phyloP scores from a whole-genome alignment of 1,284 basidiomycete species.

The Jaminaea rosea region DNA sequence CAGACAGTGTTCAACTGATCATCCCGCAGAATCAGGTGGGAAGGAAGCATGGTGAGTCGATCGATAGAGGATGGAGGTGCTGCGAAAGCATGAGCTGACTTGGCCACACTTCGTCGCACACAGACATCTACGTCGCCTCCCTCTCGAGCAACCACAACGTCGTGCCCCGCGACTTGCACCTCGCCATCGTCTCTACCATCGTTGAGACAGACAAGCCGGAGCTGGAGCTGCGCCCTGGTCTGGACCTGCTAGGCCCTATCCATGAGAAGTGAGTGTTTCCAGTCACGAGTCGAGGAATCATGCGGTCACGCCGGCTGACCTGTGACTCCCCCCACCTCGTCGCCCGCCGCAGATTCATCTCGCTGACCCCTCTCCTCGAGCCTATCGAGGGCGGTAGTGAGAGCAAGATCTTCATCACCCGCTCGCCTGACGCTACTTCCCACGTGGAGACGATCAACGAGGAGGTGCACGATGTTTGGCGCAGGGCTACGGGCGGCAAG shows the following conservation, averaged over 20 bases:
- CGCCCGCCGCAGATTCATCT: conserved; percentile 57
- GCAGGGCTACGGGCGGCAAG: conserved; percentile 39
- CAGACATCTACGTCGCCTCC: conserved; percentile 97
- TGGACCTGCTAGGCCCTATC: conserved; percentile 84
- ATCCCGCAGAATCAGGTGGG: conserved; percentile 98
- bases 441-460: conserved; percentile 81
- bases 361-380: conserved; percentile 76
- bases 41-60: conserved; percentile 71
- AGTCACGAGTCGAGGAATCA: background rate
- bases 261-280: conserved; percentile 70
- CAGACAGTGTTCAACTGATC: conserved; percentile 85
- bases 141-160: conserved; percentile 96
- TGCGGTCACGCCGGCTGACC: background rate
- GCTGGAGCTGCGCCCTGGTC: conserved; percentile 79
- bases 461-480: conserved; percentile 45
- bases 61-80: background rate
- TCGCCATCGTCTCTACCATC: conserved; percentile 96
- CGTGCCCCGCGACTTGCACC: conserved; percentile 84
- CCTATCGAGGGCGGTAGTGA: conserved; percentile 70
- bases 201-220: conserved; percentile 93
- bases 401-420: conserved; percentile 91
- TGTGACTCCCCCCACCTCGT: background rate
- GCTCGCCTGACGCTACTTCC: conserved; percentile 94
- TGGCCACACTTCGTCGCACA: conserved; percentile 1
- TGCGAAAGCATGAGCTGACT: background rate